Conservation (phyloP, 306 rosid species). For the Pyrus bretschneideri region DNA sequence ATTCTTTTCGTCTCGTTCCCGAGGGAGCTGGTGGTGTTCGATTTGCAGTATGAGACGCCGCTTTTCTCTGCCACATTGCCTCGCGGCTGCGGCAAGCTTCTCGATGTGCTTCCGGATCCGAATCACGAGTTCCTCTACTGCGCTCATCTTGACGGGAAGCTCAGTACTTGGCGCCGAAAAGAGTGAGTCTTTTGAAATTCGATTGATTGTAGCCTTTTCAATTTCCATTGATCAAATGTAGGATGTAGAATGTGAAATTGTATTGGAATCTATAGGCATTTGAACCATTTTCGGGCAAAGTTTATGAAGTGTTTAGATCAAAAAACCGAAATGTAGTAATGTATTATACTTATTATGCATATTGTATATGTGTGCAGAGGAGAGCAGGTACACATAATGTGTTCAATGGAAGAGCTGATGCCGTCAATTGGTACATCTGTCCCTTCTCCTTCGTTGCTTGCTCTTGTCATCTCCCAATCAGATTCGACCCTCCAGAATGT, state of each 20-base stretch:
- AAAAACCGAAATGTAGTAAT: neutral
- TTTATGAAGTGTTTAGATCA: neutral
- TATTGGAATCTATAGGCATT: neutral
- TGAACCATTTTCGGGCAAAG: conserved; percentile 5
- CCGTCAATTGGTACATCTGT: conserved; percentile 87
- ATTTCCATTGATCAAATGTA: neutral
- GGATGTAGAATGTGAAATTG: neutral
- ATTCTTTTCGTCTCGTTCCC: conserved; percentile 77
- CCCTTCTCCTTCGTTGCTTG: conserved; percentile 80
- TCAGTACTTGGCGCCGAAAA: conserved; percentile 91
- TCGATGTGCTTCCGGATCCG: conserved; percentile 83
- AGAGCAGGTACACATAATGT: conserved; percentile 78
- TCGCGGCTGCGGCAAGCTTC: conserved; percentile 84
- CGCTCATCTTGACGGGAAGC: conserved; percentile 85
- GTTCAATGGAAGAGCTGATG: conserved; percentile 86
- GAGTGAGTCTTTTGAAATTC: conserved; percentile 40
- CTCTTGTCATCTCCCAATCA: conserved; percentile 61
- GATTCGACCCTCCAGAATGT: conserved; percentile 71
- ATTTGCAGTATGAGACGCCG: conserved; percentile 71
- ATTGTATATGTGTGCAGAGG: conserved; percentile 44
- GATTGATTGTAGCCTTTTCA: neutral
- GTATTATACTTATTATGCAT: conserved; percentile 11
- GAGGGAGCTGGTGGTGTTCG: conserved; percentile 79
- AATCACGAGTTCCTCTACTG: conserved; percentile 69
- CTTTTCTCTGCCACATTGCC: conserved; percentile 59